Evolutionary conservation across 805 yeast species (phyloP).

Genomic region (Saturnispora kantuleensis): DNA sequence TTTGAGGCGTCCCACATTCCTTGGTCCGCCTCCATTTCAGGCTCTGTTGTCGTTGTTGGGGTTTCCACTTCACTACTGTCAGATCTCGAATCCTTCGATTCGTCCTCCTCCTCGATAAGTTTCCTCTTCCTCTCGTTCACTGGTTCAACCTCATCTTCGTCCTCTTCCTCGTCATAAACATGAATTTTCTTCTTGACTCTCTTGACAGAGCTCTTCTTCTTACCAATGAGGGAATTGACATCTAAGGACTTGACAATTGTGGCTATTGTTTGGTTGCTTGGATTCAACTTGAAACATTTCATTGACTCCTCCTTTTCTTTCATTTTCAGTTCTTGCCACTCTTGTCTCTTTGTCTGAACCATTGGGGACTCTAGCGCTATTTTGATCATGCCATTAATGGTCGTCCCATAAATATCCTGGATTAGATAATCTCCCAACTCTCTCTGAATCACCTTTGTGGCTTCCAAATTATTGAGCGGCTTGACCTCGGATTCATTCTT

Average conservation of each 20-base stretch:
- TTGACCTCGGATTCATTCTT: neutral
- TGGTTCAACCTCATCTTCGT: slow-evolving; percentile 31
- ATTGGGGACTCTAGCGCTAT: slow-evolving; percentile 45
- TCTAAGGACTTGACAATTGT: slow-evolving; percentile 10
- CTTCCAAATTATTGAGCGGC: slow-evolving; percentile 41
- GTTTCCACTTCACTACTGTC: slow-evolving; percentile 14
- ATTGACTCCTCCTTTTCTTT: slow-evolving; percentile 9
- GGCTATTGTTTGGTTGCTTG: slow-evolving; percentile 31
- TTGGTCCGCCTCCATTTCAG: neutral
- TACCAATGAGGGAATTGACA: slow-evolving; percentile 9
- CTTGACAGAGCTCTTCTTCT: slow-evolving; percentile 26
- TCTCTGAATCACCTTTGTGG: slow-evolving; percentile 45
- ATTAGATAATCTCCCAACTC: slow-evolving; percentile 56
- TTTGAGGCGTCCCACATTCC: neutral
- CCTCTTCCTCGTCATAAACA: slow-evolving; percentile 16
- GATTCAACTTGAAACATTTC: slow-evolving; percentile 16
- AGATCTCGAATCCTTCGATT: slow-evolving; percentile 14
- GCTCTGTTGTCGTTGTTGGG: slow-evolving; percentile 1
- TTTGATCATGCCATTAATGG: slow-evolving; percentile 60
- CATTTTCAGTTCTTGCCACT: slow-evolving; percentile 9
- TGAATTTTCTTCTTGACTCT: slow-evolving; percentile 14
- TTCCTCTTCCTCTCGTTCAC: slow-evolving; percentile 26
- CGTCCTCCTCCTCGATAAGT: slow-evolving; percentile 15
- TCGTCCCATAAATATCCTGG: slow-evolving; percentile 64
- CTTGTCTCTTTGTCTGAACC: slow-evolving; percentile 13